Percentiles rank a stretch among this genome's conserved stretches.
phyloP scores from a whole-genome alignment of 2,329 filamentous ascomycete genomes.

The Aspergillus novofumigatus region DNA sequence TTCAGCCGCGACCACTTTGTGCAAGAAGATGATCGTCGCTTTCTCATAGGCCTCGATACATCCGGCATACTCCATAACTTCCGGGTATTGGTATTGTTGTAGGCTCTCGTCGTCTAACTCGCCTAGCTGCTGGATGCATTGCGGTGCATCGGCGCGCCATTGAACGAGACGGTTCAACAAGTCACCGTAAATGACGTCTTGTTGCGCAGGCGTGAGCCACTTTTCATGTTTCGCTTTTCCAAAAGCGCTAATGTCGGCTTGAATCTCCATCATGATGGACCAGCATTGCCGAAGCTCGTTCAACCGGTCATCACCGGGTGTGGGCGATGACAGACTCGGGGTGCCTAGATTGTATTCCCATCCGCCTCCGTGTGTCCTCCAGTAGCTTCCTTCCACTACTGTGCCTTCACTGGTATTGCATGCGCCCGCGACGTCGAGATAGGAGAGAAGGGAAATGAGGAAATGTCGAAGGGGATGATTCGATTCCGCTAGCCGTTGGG shows the following conservation, averaged over 20 bases:
- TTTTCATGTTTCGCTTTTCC: slow-evolving; percentile 28
- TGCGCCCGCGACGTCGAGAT: slow-evolving; percentile 38
- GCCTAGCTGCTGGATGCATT: slow-evolving; percentile 23
- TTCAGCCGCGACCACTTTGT: slow-evolving; percentile 29
- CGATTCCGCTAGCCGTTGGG: slow-evolving; percentile 25
- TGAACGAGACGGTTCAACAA: slow-evolving; percentile 24
- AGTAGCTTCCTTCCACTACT: slow-evolving; percentile 36
- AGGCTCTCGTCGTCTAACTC: slow-evolving; percentile 27
- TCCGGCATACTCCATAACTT: slow-evolving; percentile 32
- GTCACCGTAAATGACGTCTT: slow-evolving; percentile 27
- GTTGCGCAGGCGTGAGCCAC: slow-evolving; percentile 25
- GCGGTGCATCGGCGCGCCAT: slow-evolving; percentile 28
- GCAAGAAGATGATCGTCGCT: slow-evolving; percentile 32
- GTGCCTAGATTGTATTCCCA: slow-evolving; percentile 37
- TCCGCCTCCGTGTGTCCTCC: slow-evolving; percentile 34
- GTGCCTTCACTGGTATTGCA: slow-evolving; percentile 36
- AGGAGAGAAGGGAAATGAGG: slow-evolving; percentile 38
- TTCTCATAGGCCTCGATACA: slow-evolving; percentile 37
- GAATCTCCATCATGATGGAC: slow-evolving; percentile 34
- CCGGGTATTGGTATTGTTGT: slow-evolving; percentile 23
- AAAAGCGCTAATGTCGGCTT: slow-evolving; percentile 29
- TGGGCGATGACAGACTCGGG: slow-evolving; percentile 23
- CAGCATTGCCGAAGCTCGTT: slow-evolving; percentile 27
- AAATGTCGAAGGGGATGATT: slow-evolving; percentile 34
- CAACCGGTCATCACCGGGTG: slow-evolving; percentile 20